Evolutionary conservation across 1,139 yeast genomes (phyloP).

Genomic region (Citeromyces siamensis): DNA sequence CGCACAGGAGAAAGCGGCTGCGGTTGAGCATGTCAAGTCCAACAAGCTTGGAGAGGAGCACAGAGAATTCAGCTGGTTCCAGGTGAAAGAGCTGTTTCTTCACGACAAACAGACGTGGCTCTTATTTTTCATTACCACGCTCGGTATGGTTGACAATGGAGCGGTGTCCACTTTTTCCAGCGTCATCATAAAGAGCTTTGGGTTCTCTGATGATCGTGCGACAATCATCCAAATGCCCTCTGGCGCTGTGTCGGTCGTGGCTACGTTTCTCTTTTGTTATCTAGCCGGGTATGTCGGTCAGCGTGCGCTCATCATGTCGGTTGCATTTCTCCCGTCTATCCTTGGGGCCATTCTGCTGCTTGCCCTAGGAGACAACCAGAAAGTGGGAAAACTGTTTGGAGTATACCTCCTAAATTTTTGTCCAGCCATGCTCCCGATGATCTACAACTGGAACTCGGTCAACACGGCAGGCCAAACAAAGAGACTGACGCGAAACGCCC

Average conservation of each 20-base stretch:
- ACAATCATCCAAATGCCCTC: conserved; percentile 30
- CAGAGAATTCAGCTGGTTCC: conserved; percentile 8
- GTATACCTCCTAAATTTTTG: conserved; percentile 9
- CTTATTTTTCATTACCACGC: conserved; percentile 19
- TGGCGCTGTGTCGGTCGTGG: conserved; percentile 22
- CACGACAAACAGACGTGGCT: conserved; percentile 11
- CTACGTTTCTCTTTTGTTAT: conserved; percentile 9
- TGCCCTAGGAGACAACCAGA: conserved; percentile 6
- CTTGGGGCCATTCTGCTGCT: conserved; percentile 9
- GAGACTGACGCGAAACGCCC: conserved; percentile 26
- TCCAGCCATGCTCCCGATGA: conserved; percentile 10
- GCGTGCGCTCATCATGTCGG: conserved; percentile 6
- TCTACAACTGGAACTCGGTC: conserved; percentile 6
- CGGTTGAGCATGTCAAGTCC: conserved; percentile 17
- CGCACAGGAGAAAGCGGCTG: conserved; percentile 16
- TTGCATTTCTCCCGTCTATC: conserved; percentile 8
- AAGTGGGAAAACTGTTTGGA: conserved; percentile 11
- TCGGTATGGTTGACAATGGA: conserved; percentile 28
- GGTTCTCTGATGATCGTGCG: conserved; percentile 23
- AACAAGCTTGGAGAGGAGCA: conserved; percentile 29
- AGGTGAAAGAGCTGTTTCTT: conserved; percentile 10
- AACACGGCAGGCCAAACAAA: conserved; percentile 33
- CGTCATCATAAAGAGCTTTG: conserved; percentile 32
- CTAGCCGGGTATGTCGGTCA: conserved; percentile 10
- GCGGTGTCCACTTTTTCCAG: conserved; percentile 32